Conservation (phyloP, 768 basidiomycete species). For the Hygrophorus russula region DNA sequence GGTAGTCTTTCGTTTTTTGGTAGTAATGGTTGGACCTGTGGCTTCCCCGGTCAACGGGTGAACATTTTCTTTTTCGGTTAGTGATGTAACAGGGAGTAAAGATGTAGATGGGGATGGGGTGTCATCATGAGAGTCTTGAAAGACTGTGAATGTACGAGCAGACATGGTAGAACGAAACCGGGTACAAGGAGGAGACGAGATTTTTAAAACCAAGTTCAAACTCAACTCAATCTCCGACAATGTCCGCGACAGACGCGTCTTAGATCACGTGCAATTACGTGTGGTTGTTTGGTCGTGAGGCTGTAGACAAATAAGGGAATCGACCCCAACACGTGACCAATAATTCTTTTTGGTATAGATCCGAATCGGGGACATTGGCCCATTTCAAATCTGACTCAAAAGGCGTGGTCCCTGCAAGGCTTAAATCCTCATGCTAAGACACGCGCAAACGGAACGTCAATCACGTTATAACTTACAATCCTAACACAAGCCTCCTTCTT, state of each 20-base stretch:
- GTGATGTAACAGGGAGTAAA: background rate
- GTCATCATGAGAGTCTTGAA: background rate
- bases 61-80: conserved; percentile 67
- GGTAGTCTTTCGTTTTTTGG: conserved; percentile 57
- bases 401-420: background rate
- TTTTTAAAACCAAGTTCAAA: background rate
- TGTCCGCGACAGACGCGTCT: no score
- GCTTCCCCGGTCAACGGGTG: conserved; percentile 65
- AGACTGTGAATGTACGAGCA: conserved; percentile 4
- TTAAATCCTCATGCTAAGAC: conserved; percentile 11
- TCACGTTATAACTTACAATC: conserved; percentile 9
- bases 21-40: conserved; percentile 25
- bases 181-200: background rate
- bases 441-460: conserved; percentile 8
- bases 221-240: background rate
- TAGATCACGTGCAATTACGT: no score
- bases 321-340: no score
- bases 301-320: no score
- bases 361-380: no score
- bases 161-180: conserved; percentile 1
- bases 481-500: no score
- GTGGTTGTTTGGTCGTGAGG: no score
- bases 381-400: no score
- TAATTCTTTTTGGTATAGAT: no score
- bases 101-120: background rate